These are phyloP conservation scores for Paralagenidium karlingii DNA, from an alignment of 352 stramenopile genomes.

Conservation along the genomic window DNA sequence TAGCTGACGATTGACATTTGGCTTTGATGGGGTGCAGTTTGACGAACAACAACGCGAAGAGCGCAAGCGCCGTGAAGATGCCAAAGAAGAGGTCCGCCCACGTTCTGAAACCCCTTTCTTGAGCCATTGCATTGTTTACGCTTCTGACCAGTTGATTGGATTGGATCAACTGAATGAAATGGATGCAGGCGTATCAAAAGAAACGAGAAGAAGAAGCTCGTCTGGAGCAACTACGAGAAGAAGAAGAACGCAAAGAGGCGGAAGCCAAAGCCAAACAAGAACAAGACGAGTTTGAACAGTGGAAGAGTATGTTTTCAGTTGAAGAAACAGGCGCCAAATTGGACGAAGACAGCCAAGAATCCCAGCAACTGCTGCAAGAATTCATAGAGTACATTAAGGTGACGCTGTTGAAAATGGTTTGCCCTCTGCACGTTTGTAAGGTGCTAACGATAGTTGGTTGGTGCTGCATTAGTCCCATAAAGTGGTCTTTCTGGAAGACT, in stretches of 20 bases:
- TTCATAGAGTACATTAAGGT: constrained; percentile 68
- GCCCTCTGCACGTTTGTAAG: neutral
- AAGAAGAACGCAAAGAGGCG: constrained; percentile 22
- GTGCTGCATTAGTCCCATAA: constrained; percentile 27
- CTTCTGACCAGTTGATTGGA: neutral
- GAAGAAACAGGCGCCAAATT: constrained; percentile 46
- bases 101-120: too few relatives aligned
- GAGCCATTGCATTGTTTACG: neutral
- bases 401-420: too few relatives aligned
- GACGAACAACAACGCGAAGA: constrained; percentile 56
- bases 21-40: constrained; percentile 46
- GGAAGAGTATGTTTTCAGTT: constrained; percentile 64
- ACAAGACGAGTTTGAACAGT: constrained; percentile 63
- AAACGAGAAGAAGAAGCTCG: constrained; percentile 44
- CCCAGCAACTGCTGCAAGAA: constrained; percentile 41
- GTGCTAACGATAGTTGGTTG: neutral
- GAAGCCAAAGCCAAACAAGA: constrained; percentile 48
- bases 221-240: constrained; percentile 26
- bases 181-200: constrained; percentile 19
- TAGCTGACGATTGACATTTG: too few relatives aligned
- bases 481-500: constrained; percentile 62
- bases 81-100: constrained; percentile 31
- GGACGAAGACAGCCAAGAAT: constrained; percentile 43
- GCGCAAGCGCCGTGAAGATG: constrained; percentile 26
- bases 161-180: constrained; percentile 1